Evolutionary conservation across 176 grass and related monocot genomes (phyloP), one percentile per base, ranked within the genome.

Genomic region (Aegilops umbellulata): DNA sequence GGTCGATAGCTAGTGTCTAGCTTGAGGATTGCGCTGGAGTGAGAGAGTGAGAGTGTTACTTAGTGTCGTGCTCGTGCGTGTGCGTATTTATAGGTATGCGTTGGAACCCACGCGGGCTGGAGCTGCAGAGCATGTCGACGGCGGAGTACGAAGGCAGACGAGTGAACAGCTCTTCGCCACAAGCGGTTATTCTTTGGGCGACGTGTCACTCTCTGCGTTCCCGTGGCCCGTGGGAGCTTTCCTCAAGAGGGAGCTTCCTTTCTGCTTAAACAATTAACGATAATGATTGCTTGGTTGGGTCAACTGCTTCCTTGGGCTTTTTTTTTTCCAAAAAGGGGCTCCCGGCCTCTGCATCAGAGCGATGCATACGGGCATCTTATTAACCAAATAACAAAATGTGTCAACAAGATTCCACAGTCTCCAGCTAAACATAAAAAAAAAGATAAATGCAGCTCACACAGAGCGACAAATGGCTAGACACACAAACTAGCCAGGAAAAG

Each of bases 1-100:
- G n/a, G 69, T n/a, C 2, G 38, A 73, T 25, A 0, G 38, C 39
- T 25, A 6, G 36, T 73, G n/a, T 39, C 39, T 74, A 74, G 69
- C 69, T 72, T 44, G 69, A 72, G 6, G 70, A 39, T 47, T 74
- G 70, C 16, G 71, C 71, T 74, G 13, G 41, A 47, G 2, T 46
- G 23, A 47, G 70, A 2, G 70, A 74, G 70, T 74, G 70, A 74
- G 71, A 74, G 71, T 74, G 71, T 15, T 74, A 74, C 38, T 41
- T 44, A 74, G 24, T 49, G 71, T 49, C 71, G 41, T 29, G 71
- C 41, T 73, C 70, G 41, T 47, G n/a, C 41, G 71, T 29, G 24
- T 9, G 71, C 41, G 7, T 13, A 74, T 49, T 74, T 74, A 74
- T 74, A 74, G 41, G 41, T 74, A 49, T 74, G 71, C 41, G 7